Conservation (phyloP, 164 flowering plant species). For the Magnolia sinica region DNA sequence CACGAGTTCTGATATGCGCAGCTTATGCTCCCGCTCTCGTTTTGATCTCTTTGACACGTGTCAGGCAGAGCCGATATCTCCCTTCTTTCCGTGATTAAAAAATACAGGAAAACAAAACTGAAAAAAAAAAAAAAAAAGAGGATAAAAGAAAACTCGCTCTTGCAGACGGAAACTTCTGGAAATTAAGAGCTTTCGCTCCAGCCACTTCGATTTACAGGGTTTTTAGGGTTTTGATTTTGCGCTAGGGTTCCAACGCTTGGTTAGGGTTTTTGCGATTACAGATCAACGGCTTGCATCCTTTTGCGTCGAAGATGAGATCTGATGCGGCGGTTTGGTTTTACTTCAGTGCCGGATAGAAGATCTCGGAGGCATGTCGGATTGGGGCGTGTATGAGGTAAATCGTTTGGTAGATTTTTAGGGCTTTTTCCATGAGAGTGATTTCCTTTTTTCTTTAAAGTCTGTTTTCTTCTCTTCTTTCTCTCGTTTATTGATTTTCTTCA, state of each 20-base stretch:
- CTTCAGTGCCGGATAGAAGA: constrained; percentile 8
- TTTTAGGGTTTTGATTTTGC: neutral
- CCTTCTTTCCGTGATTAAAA: neutral
- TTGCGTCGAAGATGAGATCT: constrained; percentile 7
- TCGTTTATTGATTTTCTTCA: neutral
- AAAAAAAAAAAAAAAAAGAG: neutral
- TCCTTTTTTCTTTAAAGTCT: neutral
- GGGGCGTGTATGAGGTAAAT: constrained; percentile 23
- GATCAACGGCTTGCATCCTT: neutral
- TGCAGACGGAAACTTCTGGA: neutral
- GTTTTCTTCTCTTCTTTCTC: neutral
- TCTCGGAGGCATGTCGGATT: constrained; percentile 22
- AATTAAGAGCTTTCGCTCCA: neutral
- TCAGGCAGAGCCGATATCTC: neutral
- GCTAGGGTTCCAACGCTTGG: neutral
- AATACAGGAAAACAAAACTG: no score
- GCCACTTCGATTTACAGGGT: no score
- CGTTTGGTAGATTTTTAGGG: neutral
- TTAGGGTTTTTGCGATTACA: neutral
- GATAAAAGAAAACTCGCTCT: neutral
- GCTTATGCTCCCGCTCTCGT: neutral
- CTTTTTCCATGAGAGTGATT: neutral
- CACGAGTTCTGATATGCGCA: constrained; percentile 14
- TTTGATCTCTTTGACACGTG: constrained; percentile 17
- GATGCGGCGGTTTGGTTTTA: neutral